Evolutionary conservation across 805 yeast species (phyloP), one percentile per base, ranked within the genome.

Genomic region (Metschnikowia matae): DNA sequence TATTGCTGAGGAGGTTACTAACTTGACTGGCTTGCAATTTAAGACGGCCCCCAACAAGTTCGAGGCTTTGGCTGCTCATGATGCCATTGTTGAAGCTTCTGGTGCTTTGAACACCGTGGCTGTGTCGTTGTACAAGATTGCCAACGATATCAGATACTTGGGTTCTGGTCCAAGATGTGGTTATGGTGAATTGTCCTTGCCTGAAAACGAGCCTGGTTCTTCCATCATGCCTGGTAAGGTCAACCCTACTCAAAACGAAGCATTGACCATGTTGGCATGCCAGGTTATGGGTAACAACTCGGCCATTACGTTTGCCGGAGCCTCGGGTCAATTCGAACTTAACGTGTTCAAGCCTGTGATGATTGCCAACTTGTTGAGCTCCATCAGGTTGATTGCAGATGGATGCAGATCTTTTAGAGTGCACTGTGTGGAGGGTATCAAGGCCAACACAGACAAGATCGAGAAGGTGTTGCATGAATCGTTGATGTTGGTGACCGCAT

Each of bases 111-210:
- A 92, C 83, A 89, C 97, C 48, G 83, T 94, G 53, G 97, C 98
- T 40, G 88, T 82, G 37, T 90, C 97, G 20, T 78, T 94, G 62
- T 94, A 77, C 85, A 94, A 94, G 81, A 94, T 94, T 62, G 98
- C 97, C 63, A 89, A 94, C 73, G 99, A 94, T 71, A 94, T 94
- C 71, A 83, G 99, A 75, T 94, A 94, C 81, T 83, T 94, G 62
- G 99, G 98, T 57, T 89, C 97, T 43, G 99, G 99, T 64, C 99
- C 99, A 68, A 87, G 99, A 78, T 94, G 99, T 75, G 99, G 99
- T 56, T 94, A 94, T 75, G 97, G 97, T 50, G 99, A 94, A 75
- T 82, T 94, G 61, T 67, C 89, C 26, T 78, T 94, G 62, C 99
- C 99, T 56, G 98, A 92, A 78, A 94, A 94, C 73, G 99, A 94